Conservation (phyloP, 176 grass and related monocot genomes). For the Oryza punctata region DNA sequence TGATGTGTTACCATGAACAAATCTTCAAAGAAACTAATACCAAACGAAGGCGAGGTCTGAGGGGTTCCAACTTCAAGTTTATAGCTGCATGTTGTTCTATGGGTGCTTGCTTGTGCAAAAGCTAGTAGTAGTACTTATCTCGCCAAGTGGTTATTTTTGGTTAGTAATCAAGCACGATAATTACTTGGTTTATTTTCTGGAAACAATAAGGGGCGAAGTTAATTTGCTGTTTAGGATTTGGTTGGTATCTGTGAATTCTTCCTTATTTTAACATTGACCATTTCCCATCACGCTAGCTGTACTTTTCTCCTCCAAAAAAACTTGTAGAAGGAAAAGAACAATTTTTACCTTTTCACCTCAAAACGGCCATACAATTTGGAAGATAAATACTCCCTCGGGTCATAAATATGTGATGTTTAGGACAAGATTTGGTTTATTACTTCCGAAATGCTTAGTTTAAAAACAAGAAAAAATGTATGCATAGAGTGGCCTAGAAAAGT, state of each 20-base stretch:
- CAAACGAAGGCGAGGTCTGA: not conserved
- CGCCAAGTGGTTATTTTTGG: not conserved
- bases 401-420: too few relatives aligned
- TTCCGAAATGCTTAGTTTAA: too few relatives aligned
- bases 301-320: not conserved
- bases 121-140: not conserved
- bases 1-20: not conserved
- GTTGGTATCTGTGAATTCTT: not conserved
- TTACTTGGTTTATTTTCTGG: not conserved
- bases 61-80: too few relatives aligned
- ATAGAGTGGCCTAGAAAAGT: too few relatives aligned
- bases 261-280: not conserved
- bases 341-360: not conserved
- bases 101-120: not conserved
- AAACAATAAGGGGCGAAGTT: not conserved
- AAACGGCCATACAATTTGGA: not conserved
- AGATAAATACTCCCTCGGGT: not conserved
- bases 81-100: constrained; percentile 15
- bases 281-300: not conserved
- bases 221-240: not conserved
- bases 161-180: not conserved
- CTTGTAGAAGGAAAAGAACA: not conserved
- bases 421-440: too few relatives aligned
- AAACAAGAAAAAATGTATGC: too few relatives aligned
- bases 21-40: not conserved